phyloP scores from a whole-genome alignment of 257 asterid species.

The Primulina eburnea region DNA sequence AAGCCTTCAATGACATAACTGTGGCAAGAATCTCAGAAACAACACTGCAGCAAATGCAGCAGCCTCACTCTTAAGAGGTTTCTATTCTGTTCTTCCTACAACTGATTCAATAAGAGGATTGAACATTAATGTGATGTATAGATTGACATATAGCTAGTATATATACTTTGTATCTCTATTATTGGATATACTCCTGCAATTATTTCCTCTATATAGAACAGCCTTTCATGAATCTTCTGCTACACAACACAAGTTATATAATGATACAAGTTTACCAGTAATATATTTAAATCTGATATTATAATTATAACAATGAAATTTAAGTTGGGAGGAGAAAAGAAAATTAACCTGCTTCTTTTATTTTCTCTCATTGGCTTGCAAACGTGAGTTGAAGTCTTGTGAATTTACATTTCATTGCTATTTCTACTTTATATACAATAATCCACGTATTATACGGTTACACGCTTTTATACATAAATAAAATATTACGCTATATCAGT shows the following conservation, averaged over 20 bases:
- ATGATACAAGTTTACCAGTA: not conserved
- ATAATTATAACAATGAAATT: too few species aligned
- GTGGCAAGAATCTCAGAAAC: slow-evolving; percentile 22
- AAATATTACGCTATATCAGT: too few species aligned
- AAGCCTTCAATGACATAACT: slow-evolving; percentile 33
- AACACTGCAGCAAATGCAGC: slow-evolving; percentile 7
- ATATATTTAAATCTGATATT: too few species aligned
- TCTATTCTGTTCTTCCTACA: not conserved
- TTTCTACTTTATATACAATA: too few species aligned
- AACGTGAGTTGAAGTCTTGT: too few species aligned
- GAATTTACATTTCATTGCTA: too few species aligned
- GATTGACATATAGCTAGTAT: slow-evolving; percentile 33
- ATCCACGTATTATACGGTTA: too few species aligned
- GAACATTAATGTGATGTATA: slow-evolving; percentile 32
- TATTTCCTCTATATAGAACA: slow-evolving; percentile 3
- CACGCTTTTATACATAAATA: too few species aligned
- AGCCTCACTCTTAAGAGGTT: slow-evolving; percentile 17
- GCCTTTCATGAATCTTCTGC: not conserved
- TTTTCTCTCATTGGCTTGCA: too few species aligned
- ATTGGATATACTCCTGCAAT: slow-evolving; percentile 8
- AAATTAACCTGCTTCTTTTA: too few species aligned
- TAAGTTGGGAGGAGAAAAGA: too few species aligned
- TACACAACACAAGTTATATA: not conserved
- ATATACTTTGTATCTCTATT: not conserved
- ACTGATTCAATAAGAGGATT: slow-evolving; percentile 23